phyloP scores from a whole-genome alignment of 306 rosid genomes.

The cucumber (Cucumis sativus) region DNA sequence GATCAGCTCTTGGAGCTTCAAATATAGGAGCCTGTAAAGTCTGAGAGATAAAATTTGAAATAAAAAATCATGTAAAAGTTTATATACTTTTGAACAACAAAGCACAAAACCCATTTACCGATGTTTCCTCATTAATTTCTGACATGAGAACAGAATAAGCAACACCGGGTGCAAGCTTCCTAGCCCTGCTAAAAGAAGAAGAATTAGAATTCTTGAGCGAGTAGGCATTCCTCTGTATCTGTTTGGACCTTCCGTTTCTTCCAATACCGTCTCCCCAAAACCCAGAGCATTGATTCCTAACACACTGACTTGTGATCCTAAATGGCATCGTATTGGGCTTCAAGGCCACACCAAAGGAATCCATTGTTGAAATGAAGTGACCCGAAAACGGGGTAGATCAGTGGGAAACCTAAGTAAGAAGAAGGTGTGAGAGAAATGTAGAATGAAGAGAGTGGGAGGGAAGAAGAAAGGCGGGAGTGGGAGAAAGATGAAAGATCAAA shows the following conservation, averaged over 20 bases:
- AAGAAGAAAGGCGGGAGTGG: not conserved
- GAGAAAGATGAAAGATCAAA: not conserved
- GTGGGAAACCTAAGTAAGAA: not conserved
- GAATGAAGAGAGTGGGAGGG: not conserved
- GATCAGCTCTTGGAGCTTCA: slow-evolving; percentile 48
- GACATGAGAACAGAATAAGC: slow-evolving; percentile 39
- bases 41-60: slow-evolving; percentile 23
- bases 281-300: slow-evolving; percentile 19
- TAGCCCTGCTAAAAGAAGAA: slow-evolving; percentile 5
- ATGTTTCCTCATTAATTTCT: slow-evolving; percentile 27
- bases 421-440: not conserved
- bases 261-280: slow-evolving; percentile 45
- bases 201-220: slow-evolving; percentile 20
- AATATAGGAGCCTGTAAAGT: slow-evolving; percentile 25
- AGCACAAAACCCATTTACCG: slow-evolving; percentile 22
- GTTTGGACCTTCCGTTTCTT: slow-evolving; percentile 21
- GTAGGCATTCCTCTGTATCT: slow-evolving; percentile 14
- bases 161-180: slow-evolving; percentile 22
- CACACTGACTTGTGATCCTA: slow-evolving; percentile 6
- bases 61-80: not conserved
- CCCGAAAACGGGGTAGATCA: not conserved
- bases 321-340: slow-evolving; percentile 20
- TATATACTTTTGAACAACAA: not conserved
- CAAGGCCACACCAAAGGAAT: slow-evolving; percentile 32
- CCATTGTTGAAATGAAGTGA: slow-evolving; percentile 19